Conservation (phyloP, 257 asterid genomes). For the Striga asiatica region DNA sequence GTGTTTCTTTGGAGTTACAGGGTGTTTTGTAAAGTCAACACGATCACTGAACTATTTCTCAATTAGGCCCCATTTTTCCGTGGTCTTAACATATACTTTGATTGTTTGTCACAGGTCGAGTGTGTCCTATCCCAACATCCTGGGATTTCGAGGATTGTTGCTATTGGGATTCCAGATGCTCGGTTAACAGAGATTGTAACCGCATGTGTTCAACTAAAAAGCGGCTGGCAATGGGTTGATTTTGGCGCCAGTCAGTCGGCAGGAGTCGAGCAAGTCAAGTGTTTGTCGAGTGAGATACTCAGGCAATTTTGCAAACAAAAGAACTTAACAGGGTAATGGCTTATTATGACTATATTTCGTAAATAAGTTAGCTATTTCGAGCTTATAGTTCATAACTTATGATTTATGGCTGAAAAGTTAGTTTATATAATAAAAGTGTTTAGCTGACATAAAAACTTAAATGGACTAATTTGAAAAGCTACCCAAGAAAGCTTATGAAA, state of each 20-base stretch:
- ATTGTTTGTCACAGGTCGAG: constrained; percentile 49
- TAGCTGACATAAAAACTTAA: too few species aligned
- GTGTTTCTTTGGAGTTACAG: too few species aligned
- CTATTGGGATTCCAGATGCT: constrained; percentile 60
- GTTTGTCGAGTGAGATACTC: constrained; percentile 45
- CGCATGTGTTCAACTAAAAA: constrained; percentile 48
- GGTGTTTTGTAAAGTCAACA: too few species aligned
- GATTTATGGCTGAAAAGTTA: too few species aligned
- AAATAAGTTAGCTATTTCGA: too few species aligned
- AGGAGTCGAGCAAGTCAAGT: constrained; percentile 15
- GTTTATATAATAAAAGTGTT: too few species aligned
- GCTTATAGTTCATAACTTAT: too few species aligned
- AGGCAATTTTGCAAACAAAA: constrained; percentile 51
- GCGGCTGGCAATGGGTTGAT: constrained; percentile 65
- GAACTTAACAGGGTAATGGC: constrained; percentile 54
- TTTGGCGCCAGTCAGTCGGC: constrained; percentile 17
- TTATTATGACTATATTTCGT: not conserved
- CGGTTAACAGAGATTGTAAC: constrained; percentile 66
- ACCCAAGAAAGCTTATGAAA: too few species aligned
- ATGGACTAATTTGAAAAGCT: too few species aligned
- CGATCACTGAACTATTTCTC: too few species aligned
- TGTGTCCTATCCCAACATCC: constrained; percentile 58
- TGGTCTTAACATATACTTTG: not conserved
- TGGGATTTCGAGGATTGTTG: constrained; percentile 45
- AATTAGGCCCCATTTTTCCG: too few species aligned